A percentile compares a stretch with the other conserved stretches of the same genome.
These are phyloP conservation scores for Kodamaea plutei DNA, from an alignment of 1,139 yeast genomes.

Conservation along the genomic window DNA sequence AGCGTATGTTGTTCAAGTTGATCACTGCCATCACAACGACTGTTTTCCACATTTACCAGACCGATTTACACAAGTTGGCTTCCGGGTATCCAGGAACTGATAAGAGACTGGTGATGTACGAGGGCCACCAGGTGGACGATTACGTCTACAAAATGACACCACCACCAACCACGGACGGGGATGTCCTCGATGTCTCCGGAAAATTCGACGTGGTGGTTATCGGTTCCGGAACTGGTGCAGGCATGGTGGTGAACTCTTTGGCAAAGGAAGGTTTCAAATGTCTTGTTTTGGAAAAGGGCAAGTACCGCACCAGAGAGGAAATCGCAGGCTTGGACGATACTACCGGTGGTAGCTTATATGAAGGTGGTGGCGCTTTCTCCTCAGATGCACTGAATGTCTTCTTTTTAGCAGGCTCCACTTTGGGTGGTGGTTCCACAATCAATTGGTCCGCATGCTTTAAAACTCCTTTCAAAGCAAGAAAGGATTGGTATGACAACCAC, in stretches of 20 bases:
- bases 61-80: constrained; percentile 34
- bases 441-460: constrained; percentile 60
- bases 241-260: constrained; percentile 52
- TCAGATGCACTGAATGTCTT: constrained; percentile 34
- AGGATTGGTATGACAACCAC: constrained; percentile 50
- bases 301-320: constrained; percentile 37
- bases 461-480: constrained; percentile 52
- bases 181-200: constrained; percentile 34
- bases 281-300: constrained; percentile 53
- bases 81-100: constrained; percentile 35
- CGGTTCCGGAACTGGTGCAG: constrained; percentile 60
- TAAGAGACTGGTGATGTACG: constrained; percentile 12
- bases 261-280: constrained; percentile 42
- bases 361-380: constrained; percentile 34
- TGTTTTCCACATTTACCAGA: constrained; percentile 23
- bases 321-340: constrained; percentile 31
- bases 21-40: constrained; percentile 22
- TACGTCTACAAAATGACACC: constrained; percentile 30
- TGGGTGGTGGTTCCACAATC: constrained; percentile 61
- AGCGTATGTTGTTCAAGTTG: constrained; percentile 28
- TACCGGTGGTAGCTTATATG: constrained; percentile 41
- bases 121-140: constrained; percentile 20
- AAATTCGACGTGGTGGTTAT: constrained; percentile 43
- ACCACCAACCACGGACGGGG: constrained; percentile 28
- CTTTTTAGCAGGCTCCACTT: constrained; percentile 51